These are phyloP conservation scores for Canariomyces notabilis DNA, from an alignment of 2,329 filamentous ascomycete species.

Conservation along the genomic window DNA sequence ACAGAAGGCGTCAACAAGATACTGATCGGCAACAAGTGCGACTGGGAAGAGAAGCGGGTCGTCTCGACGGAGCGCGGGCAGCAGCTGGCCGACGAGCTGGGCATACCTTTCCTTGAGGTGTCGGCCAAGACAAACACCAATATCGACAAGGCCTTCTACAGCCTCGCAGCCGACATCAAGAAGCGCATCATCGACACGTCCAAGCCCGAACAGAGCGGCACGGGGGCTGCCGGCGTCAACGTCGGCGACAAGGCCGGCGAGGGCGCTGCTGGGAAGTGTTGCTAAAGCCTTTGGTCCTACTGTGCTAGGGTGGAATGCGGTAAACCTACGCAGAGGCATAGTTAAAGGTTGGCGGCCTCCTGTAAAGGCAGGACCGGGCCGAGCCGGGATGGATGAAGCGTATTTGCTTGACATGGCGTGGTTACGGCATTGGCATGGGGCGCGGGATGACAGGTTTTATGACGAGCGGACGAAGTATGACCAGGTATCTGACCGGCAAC, in stretches of 20 bases:
- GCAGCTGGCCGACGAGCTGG: conserved; percentile 87
- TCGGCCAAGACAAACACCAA: conserved; percentile 99
- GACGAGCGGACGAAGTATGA: no score
- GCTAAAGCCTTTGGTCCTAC: conserved; percentile 44
- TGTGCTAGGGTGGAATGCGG: no score
- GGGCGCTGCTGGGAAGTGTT: conserved; percentile 66
- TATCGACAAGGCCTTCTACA: conserved; percentile 98
- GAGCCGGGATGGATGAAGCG: no score
- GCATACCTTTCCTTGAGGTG: conserved; percentile 97
- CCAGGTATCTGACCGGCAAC: no score
- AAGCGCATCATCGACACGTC: conserved; percentile 92
- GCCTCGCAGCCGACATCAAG: conserved; percentile 93
- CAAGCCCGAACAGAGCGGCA: conserved; percentile 61
- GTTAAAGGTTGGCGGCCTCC: no score
- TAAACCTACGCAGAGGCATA: no score
- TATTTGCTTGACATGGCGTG: no score
- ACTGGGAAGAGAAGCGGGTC: conserved; percentile 98
- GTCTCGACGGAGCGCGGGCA: conserved; percentile 92
- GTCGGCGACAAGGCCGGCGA: conserved; percentile 59
- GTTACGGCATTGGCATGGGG: no score
- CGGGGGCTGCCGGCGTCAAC: conserved; percentile 54
- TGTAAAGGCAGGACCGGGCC: no score
- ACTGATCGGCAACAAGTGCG: conserved; percentile 98
- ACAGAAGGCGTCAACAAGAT: conserved; percentile 99
- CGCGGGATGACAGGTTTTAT: no score